These are phyloP conservation scores for Domatiomyces catenatus DNA, from an alignment of 2,329 filamentous ascomycete species.

Conservation along the genomic window DNA sequence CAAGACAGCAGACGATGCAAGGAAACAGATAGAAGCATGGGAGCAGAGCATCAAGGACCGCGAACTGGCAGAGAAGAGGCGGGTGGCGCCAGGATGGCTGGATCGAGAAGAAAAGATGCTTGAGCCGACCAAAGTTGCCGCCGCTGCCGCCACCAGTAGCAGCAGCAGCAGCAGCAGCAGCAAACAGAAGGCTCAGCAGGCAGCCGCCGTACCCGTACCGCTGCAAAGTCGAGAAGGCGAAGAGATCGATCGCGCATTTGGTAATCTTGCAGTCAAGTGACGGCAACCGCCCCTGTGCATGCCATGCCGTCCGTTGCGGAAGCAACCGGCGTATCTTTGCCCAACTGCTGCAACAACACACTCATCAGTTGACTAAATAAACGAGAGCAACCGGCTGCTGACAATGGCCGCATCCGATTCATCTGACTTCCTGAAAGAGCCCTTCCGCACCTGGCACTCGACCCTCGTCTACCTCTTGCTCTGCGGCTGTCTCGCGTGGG, in stretches of 20 bases:
- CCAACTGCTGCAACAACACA: neutral
- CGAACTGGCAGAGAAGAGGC: slow-evolving; percentile 48
- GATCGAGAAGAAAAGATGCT: slow-evolving; percentile 46
- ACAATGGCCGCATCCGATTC: neutral
- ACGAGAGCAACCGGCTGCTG: neutral
- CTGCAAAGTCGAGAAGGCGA: slow-evolving; percentile 33
- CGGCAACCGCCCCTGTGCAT: neutral
- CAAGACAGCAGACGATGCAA: slow-evolving; percentile 52
- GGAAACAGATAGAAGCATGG: slow-evolving; percentile 52
- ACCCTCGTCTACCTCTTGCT: slow-evolving; percentile 4
- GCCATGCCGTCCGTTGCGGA: neutral
- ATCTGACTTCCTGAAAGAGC: slow-evolving; percentile 7
- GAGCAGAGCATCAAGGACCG: slow-evolving; percentile 46
- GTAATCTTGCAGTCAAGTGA: slow-evolving; percentile 32
- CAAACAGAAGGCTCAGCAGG: slow-evolving; percentile 17
- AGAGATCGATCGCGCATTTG: slow-evolving; percentile 40
- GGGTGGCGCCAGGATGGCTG: slow-evolving; percentile 49
- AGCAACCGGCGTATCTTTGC: neutral
- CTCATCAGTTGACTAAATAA: neutral
- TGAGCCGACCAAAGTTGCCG: slow-evolving; percentile 29
- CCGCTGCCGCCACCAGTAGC: neutral
- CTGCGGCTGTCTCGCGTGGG: neutral
- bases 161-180: slow-evolving; percentile 2
- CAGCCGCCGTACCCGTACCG: slow-evolving; percentile 25
- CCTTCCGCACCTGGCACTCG: slow-evolving; percentile 10